These are phyloP conservation scores for Camelina hispida DNA, from an alignment of 345 rosid species.

Conservation along the genomic window DNA sequence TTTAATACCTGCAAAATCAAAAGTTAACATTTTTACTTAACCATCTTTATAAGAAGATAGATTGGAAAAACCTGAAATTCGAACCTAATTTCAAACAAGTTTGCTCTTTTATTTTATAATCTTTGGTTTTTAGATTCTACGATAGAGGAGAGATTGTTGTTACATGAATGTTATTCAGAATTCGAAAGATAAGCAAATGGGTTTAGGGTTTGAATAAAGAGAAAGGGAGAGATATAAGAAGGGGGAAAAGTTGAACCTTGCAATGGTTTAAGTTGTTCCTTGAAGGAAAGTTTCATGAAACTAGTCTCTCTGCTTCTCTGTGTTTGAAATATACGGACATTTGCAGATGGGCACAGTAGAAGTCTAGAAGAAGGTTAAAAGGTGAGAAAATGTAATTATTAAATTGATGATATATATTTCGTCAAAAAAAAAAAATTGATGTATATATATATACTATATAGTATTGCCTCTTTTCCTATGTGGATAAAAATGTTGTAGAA, in stretches of 20 bases:
- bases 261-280: not conserved
- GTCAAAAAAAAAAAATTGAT: no score
- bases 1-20: slow-evolving; percentile 34
- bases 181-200: not conserved
- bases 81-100: slow-evolving; percentile 22
- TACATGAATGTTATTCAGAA: not conserved
- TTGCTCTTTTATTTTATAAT: not conserved
- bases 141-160: not conserved
- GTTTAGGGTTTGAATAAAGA: slow-evolving; percentile 22
- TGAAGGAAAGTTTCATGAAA: not conserved
- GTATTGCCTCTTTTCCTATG: no score
- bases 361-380: not conserved
- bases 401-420: not conserved
- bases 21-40: not conserved
- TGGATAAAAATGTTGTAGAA: no score
- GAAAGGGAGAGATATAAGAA: slow-evolving; percentile 1
- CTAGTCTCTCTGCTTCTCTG: slow-evolving; percentile 15
- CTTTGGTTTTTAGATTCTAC: slow-evolving; percentile 4
- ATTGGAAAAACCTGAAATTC: not conserved
- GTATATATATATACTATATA: no score
- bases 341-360: slow-evolving; percentile 22
- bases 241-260: slow-evolving; percentile 14
- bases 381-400: not conserved
- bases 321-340: slow-evolving; percentile 46
- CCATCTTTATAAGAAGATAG: not conserved